Evolutionary conservation across 139 green algal species (phyloP), one percentile per base, ranked within the genome.

Genomic region (Monoraphidium neglectum): DNA sequence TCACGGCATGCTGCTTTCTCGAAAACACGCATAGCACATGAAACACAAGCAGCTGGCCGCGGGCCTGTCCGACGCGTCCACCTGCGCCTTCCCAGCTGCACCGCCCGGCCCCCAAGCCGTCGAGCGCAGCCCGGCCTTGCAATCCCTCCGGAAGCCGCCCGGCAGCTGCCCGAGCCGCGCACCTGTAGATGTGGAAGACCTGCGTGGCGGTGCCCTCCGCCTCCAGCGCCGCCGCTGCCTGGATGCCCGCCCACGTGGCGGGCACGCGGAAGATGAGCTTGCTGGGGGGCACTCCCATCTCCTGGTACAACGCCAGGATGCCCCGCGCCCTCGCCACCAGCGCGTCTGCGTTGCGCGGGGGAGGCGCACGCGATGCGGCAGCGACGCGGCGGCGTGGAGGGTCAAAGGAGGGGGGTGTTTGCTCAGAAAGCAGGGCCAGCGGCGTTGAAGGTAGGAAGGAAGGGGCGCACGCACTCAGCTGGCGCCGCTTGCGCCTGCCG

Each of bases 211-310:
- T 86, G 68, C 89, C 91, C 74, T 92, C 74, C 10, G 68, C 49
- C 78, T 97, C 92, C 49, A 97, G 83, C 56, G 68, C 37, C 53
- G 87, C 82, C 26, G 76, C 88, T 18, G 92, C 92, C 76, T 92
- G 82, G 33, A 94, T 93, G 37, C 82, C 92, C 5, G 72, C 82
- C 90, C 90, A 97, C 15, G 92, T 97, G 53, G 85, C 92, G 28
- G 92, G 92, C 35, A 97, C 85, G n/a, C 86, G 80, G 53, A 97
- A 82, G 40, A 97, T 78, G 18, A 94, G 77, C 46, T 84, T 82
- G 54, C 87, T 63, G 26, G 62, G 60, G 2, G 77, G 43, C 69
- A 96, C 83, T 3, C 83, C 89, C 75, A 91, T 84, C 57, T 91
- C 80, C 53, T 80, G 56, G 53, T 90, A 96, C 69, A 93, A 66